A percentile compares a stretch with the other conserved stretches of the same genome.
Evolutionary conservation across 2,329 filamentous ascomycete species (phyloP).

Genomic region (Magnaporthiopsis incrustans): DNA sequence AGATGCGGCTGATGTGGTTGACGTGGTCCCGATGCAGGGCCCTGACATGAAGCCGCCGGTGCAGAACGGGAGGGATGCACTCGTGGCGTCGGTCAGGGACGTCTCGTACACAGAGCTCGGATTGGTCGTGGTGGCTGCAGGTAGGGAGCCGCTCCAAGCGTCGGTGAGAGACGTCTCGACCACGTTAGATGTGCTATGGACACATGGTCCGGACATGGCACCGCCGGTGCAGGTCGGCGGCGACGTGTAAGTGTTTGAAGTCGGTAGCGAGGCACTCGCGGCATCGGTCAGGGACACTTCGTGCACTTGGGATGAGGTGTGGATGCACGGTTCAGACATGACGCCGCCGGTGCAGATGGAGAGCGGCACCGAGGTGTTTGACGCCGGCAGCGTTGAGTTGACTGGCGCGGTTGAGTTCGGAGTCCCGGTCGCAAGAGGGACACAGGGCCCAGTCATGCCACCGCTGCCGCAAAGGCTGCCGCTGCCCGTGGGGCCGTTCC

Average conservation of each 20-base stretch:
- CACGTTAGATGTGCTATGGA: neutral
- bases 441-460: neutral
- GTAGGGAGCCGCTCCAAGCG: neutral
- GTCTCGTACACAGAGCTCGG: neutral
- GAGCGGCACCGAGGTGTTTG: neutral
- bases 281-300: neutral
- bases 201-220: neutral
- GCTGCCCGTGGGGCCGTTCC: no score
- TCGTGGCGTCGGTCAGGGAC: neutral
- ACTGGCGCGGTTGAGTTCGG: neutral
- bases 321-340: neutral
- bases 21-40: neutral
- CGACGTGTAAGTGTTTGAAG: neutral
- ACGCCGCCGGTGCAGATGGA: neutral
- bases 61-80: neutral
- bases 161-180: slow-evolving; percentile 1
- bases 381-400: neutral
- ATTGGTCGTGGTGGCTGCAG: neutral
- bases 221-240: neutral
- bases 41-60: neutral
- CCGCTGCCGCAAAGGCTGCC: neutral
- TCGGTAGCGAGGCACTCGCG: neutral
- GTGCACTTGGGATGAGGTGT: neutral
- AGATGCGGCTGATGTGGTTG: neutral
- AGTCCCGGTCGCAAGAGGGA: neutral